Percentiles rank a stretch among this genome's conserved stretches.
phyloP scores from a whole-genome alignment of 441 rosid genomes.

The Gossypium aridum region DNA sequence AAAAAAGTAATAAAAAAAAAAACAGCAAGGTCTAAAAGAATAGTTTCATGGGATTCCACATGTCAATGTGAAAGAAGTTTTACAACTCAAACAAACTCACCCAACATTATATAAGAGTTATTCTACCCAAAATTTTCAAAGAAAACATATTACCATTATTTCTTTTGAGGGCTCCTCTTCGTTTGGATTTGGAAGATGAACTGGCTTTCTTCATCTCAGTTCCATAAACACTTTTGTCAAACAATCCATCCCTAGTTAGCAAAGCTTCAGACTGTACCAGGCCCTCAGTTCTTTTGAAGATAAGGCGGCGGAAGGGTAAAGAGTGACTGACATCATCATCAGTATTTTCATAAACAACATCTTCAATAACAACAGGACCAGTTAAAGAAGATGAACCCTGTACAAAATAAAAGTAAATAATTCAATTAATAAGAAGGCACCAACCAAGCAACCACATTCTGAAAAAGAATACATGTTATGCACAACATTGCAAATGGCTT shows the following conservation, averaged over 20 bases:
- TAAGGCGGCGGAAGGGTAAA: conserved; percentile 74
- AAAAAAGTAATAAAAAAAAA: too few species aligned
- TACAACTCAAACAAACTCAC: conserved; percentile 4
- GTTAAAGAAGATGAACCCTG: conserved; percentile 70
- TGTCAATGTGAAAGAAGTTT: neutral
- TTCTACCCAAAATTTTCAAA: neutral
- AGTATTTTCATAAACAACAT: conserved; percentile 67
- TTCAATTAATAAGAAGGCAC: neutral
- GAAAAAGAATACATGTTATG: neutral
- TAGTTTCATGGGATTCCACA: neutral
- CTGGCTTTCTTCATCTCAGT: conserved; percentile 28
- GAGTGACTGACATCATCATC: conserved; percentile 35
- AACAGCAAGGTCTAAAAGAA: neutral
- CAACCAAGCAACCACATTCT: neutral
- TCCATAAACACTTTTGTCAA: conserved; percentile 24
- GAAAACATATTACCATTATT: conserved; percentile 38
- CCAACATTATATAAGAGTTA: neutral
- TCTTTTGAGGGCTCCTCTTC: conserved; percentile 33
- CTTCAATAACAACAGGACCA: conserved; percentile 67
- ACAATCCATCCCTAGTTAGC: conserved; percentile 34
- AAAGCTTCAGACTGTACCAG: conserved; percentile 95
- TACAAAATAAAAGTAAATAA: conserved; percentile 15
- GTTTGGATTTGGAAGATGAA: conserved; percentile 43
- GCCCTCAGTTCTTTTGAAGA: conserved; percentile 68
- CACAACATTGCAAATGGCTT: neutral